Conservation (phyloP, 345 rosid genomes). For the Bruguiera gymnorhiza region DNA sequence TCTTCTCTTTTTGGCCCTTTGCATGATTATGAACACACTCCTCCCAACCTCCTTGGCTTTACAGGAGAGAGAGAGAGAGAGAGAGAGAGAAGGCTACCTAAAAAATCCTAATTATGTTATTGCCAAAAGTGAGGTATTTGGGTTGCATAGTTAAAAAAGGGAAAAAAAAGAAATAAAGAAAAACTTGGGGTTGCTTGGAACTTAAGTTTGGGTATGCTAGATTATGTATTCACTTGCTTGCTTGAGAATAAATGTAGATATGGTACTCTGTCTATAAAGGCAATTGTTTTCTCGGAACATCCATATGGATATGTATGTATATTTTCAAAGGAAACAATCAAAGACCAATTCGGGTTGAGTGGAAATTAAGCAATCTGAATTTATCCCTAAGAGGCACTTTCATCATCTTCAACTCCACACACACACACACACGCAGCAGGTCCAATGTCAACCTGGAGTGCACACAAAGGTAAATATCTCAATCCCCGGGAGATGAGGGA, state of each 20-base stretch:
- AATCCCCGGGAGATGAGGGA: neutral
- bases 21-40: slow-evolving; percentile 5
- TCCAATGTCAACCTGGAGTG: slow-evolving; percentile 71
- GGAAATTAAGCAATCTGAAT: slow-evolving; percentile 58
- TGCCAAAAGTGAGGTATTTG: neutral
- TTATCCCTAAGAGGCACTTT: slow-evolving; percentile 8
- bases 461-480: slow-evolving; percentile 40
- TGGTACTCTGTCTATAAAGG: slow-evolving; percentile 23
- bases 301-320: slow-evolving; percentile 1
- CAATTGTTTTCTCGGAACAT: slow-evolving; percentile 22
- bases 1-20: slow-evolving; percentile 40
- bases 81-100: slow-evolving; percentile 19
- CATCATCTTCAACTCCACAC: slow-evolving; percentile 27
- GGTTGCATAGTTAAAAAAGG: neutral
- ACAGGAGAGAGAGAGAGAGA: neutral
- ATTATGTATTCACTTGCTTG: slow-evolving; percentile 29
- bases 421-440: slow-evolving; percentile 15
- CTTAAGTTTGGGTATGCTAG: slow-evolving; percentile 45
- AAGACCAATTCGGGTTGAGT: slow-evolving; percentile 49
- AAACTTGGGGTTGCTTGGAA: slow-evolving; percentile 53
- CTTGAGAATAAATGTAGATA: slow-evolving; percentile 40
- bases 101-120: slow-evolving; percentile 19
- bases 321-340: slow-evolving; percentile 9
- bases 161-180: neutral
- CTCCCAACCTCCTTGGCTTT: slow-evolving; percentile 19